Base-by-base conservation (phyloP, 257 asterid species). In the Thymus mandschuricus region DNA sequence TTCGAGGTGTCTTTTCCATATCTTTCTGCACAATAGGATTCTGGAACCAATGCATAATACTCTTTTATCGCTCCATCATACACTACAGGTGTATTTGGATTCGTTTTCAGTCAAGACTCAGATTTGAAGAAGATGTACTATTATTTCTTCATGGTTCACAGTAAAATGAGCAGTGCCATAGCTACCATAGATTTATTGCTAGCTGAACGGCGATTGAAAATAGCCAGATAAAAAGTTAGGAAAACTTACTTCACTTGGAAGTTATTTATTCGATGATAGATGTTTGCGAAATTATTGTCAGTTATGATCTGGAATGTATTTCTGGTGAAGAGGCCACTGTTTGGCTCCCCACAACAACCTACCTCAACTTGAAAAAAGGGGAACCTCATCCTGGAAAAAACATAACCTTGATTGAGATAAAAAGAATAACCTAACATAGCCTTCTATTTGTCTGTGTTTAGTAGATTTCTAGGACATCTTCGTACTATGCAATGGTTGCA, bases 221-320 rank as follows among this genome's bases (percentile, higher is more conserved):
- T 43, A 15, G 52, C 38, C 11, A 29, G 49, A 31, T 46, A 43
- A 31, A 13, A 31, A 6, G 5, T 44, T 60, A 48, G 60, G 45
- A 67, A 31, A 41, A 43, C 51, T 11, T 68, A 51, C 51, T 61
- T 61, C n/a, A 30, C 13, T 30, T 67, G 41, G 51, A 75, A 68
- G 38, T 60, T 45, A 30, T 52, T 55, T 21, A 21, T 21, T 21
- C 21, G 21, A 3, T 31, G 21, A 7, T 58, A 21, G 56, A 46
- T 38, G 40, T 34, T 15, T 49, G 5, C 21, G 21, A 21, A 21
- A 21, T 9, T 44, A 8, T 67, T 8, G 40, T 9, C 45, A 27
- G 15, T n/a, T 45, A 29, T 68, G 70, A 12, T 41, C 12, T 8
- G 49, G 38, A 58, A 52, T 29, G 49, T 27, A 11, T 44, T 35